phyloP scores from a whole-genome alignment of 805 yeast genomes.

The Peterozyma toletana region DNA sequence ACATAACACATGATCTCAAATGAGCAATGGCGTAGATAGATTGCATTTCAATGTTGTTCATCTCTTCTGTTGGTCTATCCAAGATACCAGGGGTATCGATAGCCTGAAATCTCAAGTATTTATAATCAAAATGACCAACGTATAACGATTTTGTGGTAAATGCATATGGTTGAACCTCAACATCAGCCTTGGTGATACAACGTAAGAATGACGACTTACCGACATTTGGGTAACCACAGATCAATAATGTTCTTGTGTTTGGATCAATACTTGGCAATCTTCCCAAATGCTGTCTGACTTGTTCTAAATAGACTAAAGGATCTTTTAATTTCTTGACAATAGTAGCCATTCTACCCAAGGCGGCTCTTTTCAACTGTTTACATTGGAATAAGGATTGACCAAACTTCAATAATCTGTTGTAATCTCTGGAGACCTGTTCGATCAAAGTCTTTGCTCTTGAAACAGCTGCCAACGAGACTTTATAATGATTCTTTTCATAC shows the following conservation, averaged over 20 bases:
- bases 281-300: constrained; percentile 98
- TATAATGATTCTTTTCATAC: constrained; percentile 96
- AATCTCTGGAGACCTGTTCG: constrained; percentile 95
- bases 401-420: constrained; percentile 85
- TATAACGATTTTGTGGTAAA: constrained; percentile 96
- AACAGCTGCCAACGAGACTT: constrained; percentile 91
- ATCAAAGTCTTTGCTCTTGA: constrained; percentile 90
- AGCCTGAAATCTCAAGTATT: constrained; percentile 95
- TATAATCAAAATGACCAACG: constrained; percentile 98
- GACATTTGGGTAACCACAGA: constrained; percentile 98
- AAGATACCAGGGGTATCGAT: constrained; percentile 98
- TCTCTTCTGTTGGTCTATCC: constrained; percentile 98
- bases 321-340: constrained; percentile 93
- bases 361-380: constrained; percentile 97
- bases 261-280: constrained; percentile 98
- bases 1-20: constrained; percentile 90
- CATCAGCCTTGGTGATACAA: constrained; percentile 95
- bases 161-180: constrained; percentile 98
- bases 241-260: constrained; percentile 92
- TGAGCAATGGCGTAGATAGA: constrained; percentile 98
- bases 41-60: constrained; percentile 99
- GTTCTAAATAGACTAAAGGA: constrained; percentile 88
- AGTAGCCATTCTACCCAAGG: constrained; percentile 99
- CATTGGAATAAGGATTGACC: constrained; percentile 98
- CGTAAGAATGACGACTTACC: constrained; percentile 95